Conservation (phyloP, 805 yeast genomes). For the Cyberlindnera maritima region DNA sequence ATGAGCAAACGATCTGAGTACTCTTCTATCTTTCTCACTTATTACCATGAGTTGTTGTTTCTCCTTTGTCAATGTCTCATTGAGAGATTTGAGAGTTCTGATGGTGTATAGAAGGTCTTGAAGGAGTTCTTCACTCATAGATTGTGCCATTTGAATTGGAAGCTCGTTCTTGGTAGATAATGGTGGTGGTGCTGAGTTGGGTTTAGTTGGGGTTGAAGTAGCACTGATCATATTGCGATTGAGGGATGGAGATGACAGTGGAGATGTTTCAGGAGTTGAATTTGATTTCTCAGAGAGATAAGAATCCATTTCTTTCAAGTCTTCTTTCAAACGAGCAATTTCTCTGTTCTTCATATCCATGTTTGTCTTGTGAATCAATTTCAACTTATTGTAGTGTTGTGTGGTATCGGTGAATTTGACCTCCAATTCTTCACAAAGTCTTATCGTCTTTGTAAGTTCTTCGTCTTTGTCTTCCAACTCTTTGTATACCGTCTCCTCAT, state of each 20-base stretch:
- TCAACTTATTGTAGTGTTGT: constrained; percentile 13
- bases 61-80: constrained; percentile 12
- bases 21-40: constrained; percentile 18
- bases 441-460: constrained; percentile 1
- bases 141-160: background rate
- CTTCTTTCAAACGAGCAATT: constrained; percentile 12
- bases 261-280: constrained; percentile 8
- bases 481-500: background rate
- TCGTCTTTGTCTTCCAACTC: background rate
- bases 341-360: constrained; percentile 15
- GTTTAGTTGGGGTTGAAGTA: too few relatives aligned
- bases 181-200: background rate
- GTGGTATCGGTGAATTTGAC: constrained; percentile 9
- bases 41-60: constrained; percentile 9
- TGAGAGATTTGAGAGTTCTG: constrained; percentile 18
- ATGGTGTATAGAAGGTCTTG: constrained; percentile 23
- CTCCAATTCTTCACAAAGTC: constrained; percentile 11
- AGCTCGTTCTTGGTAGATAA: background rate
- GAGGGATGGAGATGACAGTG: constrained; percentile 10
- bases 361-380: constrained; percentile 14
- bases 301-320: constrained; percentile 10
- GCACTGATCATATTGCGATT: background rate
- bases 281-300: background rate
- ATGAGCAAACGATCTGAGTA: constrained; percentile 19
- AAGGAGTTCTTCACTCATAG: constrained; percentile 16